A percentile compares a stretch with the other conserved stretches of the same genome.
Evolutionary conservation across 2,329 filamentous ascomycete species (phyloP).

Genomic region (Diplodia corticola): DNA sequence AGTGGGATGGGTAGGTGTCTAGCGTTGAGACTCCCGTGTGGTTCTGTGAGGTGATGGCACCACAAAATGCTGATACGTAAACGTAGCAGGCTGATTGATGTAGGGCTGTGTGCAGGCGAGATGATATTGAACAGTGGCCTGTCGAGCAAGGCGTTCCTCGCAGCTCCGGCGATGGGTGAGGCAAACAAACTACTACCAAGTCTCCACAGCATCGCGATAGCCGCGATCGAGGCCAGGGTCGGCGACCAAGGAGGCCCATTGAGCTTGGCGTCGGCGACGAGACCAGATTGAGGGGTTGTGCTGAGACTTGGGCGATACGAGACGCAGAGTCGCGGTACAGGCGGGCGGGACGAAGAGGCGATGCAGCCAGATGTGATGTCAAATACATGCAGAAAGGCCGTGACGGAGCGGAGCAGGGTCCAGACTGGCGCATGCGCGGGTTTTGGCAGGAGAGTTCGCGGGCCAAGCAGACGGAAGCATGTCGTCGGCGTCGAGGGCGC

Average conservation of each 20-base stretch:
- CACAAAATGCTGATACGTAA: neutral
- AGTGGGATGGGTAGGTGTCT: neutral
- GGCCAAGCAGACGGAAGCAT: slow-evolving; percentile 17
- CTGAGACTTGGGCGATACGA: neutral
- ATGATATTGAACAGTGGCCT: neutral
- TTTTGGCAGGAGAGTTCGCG: neutral
- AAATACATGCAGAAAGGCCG: neutral
- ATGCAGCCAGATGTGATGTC: neutral
- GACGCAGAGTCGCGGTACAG: neutral
- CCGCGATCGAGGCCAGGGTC: neutral
- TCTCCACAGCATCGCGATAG: neutral
- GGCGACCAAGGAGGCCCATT: neutral
- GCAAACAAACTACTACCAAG: neutral
- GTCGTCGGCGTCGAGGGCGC: neutral
- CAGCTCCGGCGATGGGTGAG: neutral
- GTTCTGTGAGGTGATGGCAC: neutral
- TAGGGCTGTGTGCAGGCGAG: neutral
- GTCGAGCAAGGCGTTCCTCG: neutral
- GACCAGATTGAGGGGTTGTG: neutral
- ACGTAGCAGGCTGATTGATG: neutral
- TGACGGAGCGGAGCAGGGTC: neutral
- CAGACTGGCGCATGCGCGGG: neutral
- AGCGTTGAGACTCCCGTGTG: neutral
- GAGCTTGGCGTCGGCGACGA: neutral
- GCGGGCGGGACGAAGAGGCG: neutral